phyloP scores from a whole-genome alignment of 257 asterid species.

The Nicotiana otophora region DNA sequence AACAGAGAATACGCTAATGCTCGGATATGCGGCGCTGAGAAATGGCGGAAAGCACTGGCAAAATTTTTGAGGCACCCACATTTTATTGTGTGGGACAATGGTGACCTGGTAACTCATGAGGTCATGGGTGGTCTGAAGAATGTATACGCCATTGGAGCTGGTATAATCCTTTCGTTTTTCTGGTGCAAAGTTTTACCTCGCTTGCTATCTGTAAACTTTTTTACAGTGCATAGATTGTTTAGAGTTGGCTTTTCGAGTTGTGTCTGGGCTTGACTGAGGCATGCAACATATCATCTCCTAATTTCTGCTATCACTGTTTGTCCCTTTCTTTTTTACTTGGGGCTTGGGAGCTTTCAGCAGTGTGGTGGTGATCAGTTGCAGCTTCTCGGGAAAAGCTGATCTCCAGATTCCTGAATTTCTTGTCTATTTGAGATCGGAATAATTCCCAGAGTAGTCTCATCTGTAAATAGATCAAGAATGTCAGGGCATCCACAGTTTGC shows the following conservation, averaged over 20 bases:
- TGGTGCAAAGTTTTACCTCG: background rate
- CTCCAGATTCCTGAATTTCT: background rate
- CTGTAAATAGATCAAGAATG: background rate
- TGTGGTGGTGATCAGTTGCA: background rate
- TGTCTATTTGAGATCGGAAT: background rate
- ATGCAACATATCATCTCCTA: background rate
- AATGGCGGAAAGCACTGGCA: constrained; percentile 84
- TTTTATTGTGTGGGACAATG: constrained; percentile 89
- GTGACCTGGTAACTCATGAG: constrained; percentile 84
- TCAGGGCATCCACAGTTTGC: background rate
- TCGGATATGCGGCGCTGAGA: constrained; percentile 82
- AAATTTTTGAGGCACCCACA: constrained; percentile 86
- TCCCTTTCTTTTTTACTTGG: background rate
- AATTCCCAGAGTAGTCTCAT: background rate
- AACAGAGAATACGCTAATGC: constrained; percentile 92
- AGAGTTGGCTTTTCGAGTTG: background rate
- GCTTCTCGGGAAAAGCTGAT: background rate
- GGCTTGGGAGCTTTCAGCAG: background rate
- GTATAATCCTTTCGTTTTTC: constrained; percentile 28
- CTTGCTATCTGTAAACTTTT: background rate
- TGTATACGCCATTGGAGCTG: constrained; percentile 88
- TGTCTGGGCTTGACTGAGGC: background rate
- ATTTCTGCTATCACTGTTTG: background rate
- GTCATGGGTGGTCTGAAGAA: constrained; percentile 94
- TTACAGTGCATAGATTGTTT: background rate